phyloP scores from a whole-genome alignment of 2,329 filamentous ascomycete genomes.

The Ceratocystis alfenasii region DNA sequence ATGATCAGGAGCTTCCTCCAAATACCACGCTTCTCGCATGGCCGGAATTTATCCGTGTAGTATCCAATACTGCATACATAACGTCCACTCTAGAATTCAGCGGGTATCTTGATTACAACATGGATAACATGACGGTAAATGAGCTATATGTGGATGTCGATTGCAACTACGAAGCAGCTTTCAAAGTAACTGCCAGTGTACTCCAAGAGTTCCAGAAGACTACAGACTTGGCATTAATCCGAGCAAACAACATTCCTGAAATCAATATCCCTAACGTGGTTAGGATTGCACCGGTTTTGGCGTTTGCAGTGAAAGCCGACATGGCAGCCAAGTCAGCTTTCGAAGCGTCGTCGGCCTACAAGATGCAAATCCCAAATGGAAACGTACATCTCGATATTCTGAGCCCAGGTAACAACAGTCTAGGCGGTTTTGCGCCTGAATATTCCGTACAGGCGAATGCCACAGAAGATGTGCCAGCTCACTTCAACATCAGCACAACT shows the following conservation, averaged over 20 bases:
- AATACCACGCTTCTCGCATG: constrained; percentile 15
- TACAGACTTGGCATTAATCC: constrained; percentile 6
- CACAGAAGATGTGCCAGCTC: constrained; percentile 11
- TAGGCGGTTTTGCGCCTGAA: constrained; percentile 10
- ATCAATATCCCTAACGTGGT: constrained; percentile 18
- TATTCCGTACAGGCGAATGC: constrained; percentile 10
- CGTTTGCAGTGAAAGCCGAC: constrained; percentile 13
- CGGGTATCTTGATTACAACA: constrained; percentile 16
- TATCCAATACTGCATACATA: constrained; percentile 18
- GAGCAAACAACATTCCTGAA: neutral
- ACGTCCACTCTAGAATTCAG: constrained; percentile 12
- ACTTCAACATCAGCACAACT: constrained; percentile 18
- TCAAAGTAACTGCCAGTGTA: constrained; percentile 5
- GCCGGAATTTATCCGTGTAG: constrained; percentile 11
- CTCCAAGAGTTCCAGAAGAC: constrained; percentile 4
- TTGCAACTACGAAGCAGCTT: constrained; percentile 7
- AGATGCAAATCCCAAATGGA: neutral
- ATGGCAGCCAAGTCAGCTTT: constrained; percentile 12
- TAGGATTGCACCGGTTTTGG: constrained; percentile 10
- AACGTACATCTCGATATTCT: constrained; percentile 17
- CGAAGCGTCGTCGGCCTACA: constrained; percentile 11
- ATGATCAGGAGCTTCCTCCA: constrained; percentile 12
- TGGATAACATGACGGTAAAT: constrained; percentile 13
- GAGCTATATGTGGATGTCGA: constrained; percentile 15
- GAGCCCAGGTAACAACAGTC: neutral